Evolutionary conservation across 225 moss, liverwort and hornwort species (phyloP), one percentile per base, ranked within the genome.

Genomic region (Pseudisothecium myosuroides): DNA sequence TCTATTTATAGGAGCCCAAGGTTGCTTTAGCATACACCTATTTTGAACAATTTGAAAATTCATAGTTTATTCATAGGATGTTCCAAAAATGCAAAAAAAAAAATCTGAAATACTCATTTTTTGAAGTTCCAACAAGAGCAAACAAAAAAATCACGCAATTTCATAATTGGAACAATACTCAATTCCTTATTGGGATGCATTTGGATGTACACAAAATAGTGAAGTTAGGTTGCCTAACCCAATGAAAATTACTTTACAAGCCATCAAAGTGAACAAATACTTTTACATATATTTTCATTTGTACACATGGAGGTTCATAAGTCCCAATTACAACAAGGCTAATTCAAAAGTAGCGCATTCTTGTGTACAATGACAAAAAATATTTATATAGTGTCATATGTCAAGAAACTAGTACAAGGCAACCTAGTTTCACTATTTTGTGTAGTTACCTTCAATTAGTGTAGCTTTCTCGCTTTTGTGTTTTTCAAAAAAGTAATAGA

Each of bases 1-100:
- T 75, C 2, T 32, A 18, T 49, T 32, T 1, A 21, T 34, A 34
- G 5, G 7, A 34, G 1, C 5, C 5, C 5, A 5, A 52, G 0
- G 22, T 76, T 34, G 22, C 76, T 21, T 21, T 14, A 14, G 5
- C 3, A 52, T 14, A 7, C 9, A 22, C 34, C 4, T 36, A 14
- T 76, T 52, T 52, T 36, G 0, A 31, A 0, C 1, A 76, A 0
- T 52, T 54, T 14, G 31, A 54, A 36, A 77, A 22, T 36, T 54
- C 3, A 18, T 54, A 23, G 1, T 54, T 77, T 36, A 54, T 49
- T 49, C 11, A 31, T 26, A 31, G 22, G 9, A 52, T 52, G 9
- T 52, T 5, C 5, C 14, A 1, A 14, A 52, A 76, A 52, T 52
- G 22, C 0, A 32, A 0, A 76, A 22, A 3, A 22, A 3, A 22